Base-by-base conservation (phyloP, 2,329 filamentous ascomycete genomes). In the Sporothrix pseudoabietina region DNA sequence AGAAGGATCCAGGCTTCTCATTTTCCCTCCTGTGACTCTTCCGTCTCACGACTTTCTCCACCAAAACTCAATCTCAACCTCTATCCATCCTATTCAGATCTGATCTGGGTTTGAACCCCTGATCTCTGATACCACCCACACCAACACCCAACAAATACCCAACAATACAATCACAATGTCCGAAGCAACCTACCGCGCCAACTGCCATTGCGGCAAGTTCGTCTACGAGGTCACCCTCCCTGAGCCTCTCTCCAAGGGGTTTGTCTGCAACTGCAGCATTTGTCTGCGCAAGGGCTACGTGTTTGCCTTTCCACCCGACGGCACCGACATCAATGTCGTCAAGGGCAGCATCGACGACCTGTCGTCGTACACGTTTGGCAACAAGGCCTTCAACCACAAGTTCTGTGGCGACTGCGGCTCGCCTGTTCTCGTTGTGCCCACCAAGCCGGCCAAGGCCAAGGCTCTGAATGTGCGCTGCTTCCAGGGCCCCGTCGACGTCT, bases 251-350 rank as follows among this genome's bases (percentile, higher is more conserved):
- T 88, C 87, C 77, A 80, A 83, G 4, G 85, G 84, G 6, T 78
- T 80, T 4, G 84, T 87, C 77, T 91, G 91, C 81, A 90, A 90
- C 80, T 93, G 91, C 82, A 91, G 89, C 81, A 87, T 91, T 76
- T 91, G 91, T 79, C 77, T 76, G 77, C 86, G 83, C 76, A 86
- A 86, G 78, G 84, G 80, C 19, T 84, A 84, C 59, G 78, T 85
- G 52, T 85, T 80, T 78, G 63, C 80, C 26, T 78, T 82, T 47
- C 78, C 80, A 7, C 77, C 78, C 4, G 75, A 76, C 0, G 78
- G 79, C 55, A 77, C 79, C 49, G 74, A 79, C 57, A 79, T 87
- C 72, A 82, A 77, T n/a, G 78, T 87, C 71, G 79, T 87, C 77
- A 85, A 85, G 77, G 87, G 86, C 47, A 78, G 77, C 75, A 76